Conservation (phyloP, 257 asterid species). For the Craterostigma plantagineum region DNA sequence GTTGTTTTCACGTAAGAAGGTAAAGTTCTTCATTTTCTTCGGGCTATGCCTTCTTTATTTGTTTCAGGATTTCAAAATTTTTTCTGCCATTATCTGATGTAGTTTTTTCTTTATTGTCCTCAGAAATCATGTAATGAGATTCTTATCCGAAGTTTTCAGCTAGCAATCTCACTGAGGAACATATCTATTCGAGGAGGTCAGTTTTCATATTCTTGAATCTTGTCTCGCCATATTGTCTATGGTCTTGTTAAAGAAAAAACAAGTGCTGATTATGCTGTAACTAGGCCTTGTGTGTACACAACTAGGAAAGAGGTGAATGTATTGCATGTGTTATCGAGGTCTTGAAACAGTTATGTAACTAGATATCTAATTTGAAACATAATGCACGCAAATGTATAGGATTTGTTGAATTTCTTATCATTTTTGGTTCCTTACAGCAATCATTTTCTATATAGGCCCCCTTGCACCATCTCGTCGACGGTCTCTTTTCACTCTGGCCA, state of each 20-base stretch:
- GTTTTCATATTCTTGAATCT: slow-evolving; percentile 12
- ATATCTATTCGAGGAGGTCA: slow-evolving; percentile 52
- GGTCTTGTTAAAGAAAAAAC: no score
- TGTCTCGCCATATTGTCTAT: no score
- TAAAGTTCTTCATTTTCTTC: slow-evolving; percentile 7
- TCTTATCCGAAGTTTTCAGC: slow-evolving; percentile 65
- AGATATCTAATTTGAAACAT: no score
- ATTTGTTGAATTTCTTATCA: background rate
- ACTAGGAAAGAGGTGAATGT: no score
- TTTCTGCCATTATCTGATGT: slow-evolving; percentile 5
- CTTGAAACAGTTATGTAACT: no score
- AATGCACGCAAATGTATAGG: background rate
- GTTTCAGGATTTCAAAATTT: background rate
- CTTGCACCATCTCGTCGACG: slow-evolving; percentile 57
- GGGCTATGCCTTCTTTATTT: no score
- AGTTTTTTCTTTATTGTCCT: slow-evolving; percentile 12
- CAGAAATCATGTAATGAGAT: slow-evolving; percentile 53
- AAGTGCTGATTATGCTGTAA: no score
- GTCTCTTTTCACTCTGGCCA: slow-evolving; percentile 58
- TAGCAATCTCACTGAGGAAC: slow-evolving; percentile 52
- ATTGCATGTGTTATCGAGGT: no score
- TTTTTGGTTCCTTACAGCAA: background rate
- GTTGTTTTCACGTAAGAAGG: slow-evolving; percentile 56
- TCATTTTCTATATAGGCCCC: slow-evolving; percentile 23
- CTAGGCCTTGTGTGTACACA: no score